These are phyloP conservation scores for Allium fistulosum DNA, from an alignment of 106 monocot species.

Conservation along the genomic window DNA sequence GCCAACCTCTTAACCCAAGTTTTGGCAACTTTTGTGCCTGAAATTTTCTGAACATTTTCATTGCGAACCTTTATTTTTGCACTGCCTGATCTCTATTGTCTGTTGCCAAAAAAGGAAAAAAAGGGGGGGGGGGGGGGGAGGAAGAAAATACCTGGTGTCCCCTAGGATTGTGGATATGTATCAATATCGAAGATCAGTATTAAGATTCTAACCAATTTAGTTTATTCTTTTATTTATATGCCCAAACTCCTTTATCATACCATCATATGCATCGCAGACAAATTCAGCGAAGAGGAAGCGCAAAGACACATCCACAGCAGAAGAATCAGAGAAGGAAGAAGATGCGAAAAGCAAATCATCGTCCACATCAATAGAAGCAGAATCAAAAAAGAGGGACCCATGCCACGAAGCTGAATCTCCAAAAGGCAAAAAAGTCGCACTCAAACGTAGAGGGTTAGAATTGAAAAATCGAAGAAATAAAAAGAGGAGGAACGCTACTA, in stretches of 20 bases:
- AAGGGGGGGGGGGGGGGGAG: too few species aligned
- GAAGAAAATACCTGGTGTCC: too few species aligned
- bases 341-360: constrained; percentile 12
- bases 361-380: background rate
- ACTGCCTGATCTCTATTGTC: too few species aligned
- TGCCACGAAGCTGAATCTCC: constrained; percentile 39
- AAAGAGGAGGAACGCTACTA: constrained; percentile 17
- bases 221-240: background rate
- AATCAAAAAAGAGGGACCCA: constrained; percentile 24
- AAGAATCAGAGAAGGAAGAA: constrained; percentile 34
- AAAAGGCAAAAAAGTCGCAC: constrained; percentile 45
- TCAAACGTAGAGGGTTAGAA: constrained; percentile 43
- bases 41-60: too few species aligned
- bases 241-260: background rate
- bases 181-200: too few species aligned
- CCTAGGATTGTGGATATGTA: too few species aligned
- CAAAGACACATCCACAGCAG: constrained; percentile 15
- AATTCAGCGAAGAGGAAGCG: constrained; percentile 53
- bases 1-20: too few species aligned
- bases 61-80: too few species aligned
- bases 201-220: too few species aligned
- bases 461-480: constrained; percentile 11
- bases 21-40: too few species aligned
- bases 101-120: too few species aligned
- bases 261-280: constrained; percentile 33